Conservation (phyloP, 805 yeast species). For the Wickerhamiella sergipiensis region DNA sequence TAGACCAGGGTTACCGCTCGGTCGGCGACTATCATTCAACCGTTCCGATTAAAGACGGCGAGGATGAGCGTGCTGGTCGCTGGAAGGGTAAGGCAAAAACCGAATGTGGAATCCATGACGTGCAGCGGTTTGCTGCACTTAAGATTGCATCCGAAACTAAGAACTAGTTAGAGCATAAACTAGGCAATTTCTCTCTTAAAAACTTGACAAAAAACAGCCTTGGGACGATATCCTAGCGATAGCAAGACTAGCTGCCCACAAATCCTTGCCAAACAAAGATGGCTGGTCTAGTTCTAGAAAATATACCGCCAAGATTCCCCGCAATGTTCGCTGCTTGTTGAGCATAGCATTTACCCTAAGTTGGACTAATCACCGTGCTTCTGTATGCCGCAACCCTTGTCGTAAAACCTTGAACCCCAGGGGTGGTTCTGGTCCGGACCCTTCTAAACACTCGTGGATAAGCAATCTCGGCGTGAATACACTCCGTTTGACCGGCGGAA, state of each 20-base stretch:
- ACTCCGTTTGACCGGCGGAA: too few species aligned
- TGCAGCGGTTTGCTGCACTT: conserved; percentile 59
- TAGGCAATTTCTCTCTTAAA: too few species aligned
- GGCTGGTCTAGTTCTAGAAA: neutral
- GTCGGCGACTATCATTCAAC: conserved; percentile 96
- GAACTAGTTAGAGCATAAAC: neutral
- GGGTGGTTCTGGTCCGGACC: too few species aligned
- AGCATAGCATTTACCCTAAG: neutral
- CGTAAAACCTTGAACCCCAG: too few species aligned
- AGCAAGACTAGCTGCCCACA: too few species aligned
- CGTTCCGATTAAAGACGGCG: conserved; percentile 76
- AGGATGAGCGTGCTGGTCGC: conserved; percentile 92
- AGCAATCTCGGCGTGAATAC: too few species aligned
- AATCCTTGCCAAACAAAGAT: neutral
- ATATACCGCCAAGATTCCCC: neutral
- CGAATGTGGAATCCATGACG: conserved; percentile 89
- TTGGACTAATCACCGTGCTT: neutral
- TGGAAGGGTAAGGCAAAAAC: conserved; percentile 91
- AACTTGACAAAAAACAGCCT: too few species aligned
- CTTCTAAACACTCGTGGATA: neutral
- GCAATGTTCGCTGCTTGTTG: neutral
- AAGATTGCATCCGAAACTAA: neutral
- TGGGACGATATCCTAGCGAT: too few species aligned
- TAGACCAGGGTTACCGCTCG: conserved; percentile 79
- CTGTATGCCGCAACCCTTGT: too few species aligned